Percentiles rank a stretch among this genome's conserved stretches.
phyloP scores from a whole-genome alignment of 495 filamentous ascomycete genomes.

The Neurospora sp. region DNA sequence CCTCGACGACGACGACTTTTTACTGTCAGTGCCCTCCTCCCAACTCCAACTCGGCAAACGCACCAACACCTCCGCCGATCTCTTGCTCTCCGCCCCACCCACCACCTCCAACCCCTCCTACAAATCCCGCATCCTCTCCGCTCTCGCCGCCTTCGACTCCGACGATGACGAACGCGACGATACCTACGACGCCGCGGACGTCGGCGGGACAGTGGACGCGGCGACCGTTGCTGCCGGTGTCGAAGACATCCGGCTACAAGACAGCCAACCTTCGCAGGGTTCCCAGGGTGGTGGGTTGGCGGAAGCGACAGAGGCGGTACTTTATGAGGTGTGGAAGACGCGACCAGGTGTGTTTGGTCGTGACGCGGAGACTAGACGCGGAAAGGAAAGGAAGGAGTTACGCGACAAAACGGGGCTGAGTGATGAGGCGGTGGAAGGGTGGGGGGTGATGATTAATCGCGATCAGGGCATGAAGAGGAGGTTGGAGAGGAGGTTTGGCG shows the following conservation, averaged over 20 bases:
- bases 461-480: constrained; percentile 54
- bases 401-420: constrained; percentile 76
- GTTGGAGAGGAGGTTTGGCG: constrained; percentile 56
- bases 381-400: constrained; percentile 49
- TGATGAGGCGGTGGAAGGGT: constrained; percentile 91
- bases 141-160: constrained; percentile 80
- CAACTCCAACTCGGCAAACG: constrained; percentile 69
- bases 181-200: constrained; percentile 86
- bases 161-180: constrained; percentile 97
- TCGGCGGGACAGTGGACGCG: constrained; percentile 73
- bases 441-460: constrained; percentile 72
- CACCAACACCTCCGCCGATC: constrained; percentile 52
- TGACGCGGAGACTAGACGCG: constrained; percentile 55
- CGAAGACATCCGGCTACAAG: constrained; percentile 17
- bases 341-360: constrained; percentile 56
- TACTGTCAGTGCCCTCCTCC: constrained; percentile 24
- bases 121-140: constrained; percentile 85
- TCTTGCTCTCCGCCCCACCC: constrained; percentile 35
- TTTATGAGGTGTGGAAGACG: constrained; percentile 60
- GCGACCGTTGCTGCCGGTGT: constrained; percentile 19
- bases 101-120: constrained; percentile 38
- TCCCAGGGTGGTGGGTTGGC: not conserved
- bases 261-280: not conserved
- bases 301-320: constrained; percentile 39
- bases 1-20: constrained; percentile 54